Evolutionary conservation across 1,284 basidiomycete genomes (phyloP).

Genomic region (Apiotrichum montevideense): DNA sequence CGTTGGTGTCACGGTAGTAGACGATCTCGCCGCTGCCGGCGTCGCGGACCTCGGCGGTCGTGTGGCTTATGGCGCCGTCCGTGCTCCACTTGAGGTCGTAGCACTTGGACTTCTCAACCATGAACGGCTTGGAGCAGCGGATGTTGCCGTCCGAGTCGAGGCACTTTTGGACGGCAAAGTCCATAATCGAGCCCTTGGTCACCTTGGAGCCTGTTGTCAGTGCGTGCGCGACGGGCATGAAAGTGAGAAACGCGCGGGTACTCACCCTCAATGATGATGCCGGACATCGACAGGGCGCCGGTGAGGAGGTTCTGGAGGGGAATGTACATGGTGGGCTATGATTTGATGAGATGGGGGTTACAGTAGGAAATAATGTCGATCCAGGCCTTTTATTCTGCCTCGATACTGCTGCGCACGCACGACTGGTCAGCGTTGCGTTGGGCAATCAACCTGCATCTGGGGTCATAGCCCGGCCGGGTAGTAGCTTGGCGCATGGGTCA

Average conservation of each 20-base stretch:
- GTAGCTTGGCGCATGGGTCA: too few relatives aligned
- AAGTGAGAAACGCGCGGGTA: background rate
- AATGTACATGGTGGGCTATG: slow-evolving; percentile 34
- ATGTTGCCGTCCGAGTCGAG: slow-evolving; percentile 37
- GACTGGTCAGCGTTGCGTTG: too few relatives aligned
- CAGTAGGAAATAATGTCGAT: too few relatives aligned
- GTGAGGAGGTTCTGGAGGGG: slow-evolving; percentile 34
- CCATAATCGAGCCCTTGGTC: slow-evolving; percentile 33
- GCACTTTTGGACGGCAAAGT: slow-evolving; percentile 43
- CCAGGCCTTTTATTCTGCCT: too few relatives aligned
- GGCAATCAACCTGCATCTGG: too few relatives aligned
- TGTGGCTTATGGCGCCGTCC: slow-evolving; percentile 43
- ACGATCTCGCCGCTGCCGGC: slow-evolving; percentile 41
- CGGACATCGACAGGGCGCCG: slow-evolving; percentile 33
- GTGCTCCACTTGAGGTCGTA: slow-evolving; percentile 45
- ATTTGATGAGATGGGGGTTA: too few relatives aligned
- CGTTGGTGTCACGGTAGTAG: slow-evolving; percentile 44
- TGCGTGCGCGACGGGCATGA: background rate
- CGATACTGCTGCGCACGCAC: too few relatives aligned
- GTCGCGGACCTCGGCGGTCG: slow-evolving; percentile 44
- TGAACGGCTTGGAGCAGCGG: slow-evolving; percentile 45
- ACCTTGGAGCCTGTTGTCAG: slow-evolving; percentile 18
- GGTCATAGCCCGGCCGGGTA: too few relatives aligned
- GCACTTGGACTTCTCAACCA: slow-evolving; percentile 39
- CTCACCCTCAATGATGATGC: slow-evolving; percentile 25